Base-by-base conservation (phyloP, 2,329 filamentous ascomycete species). In the Curvularia sp. region DNA sequence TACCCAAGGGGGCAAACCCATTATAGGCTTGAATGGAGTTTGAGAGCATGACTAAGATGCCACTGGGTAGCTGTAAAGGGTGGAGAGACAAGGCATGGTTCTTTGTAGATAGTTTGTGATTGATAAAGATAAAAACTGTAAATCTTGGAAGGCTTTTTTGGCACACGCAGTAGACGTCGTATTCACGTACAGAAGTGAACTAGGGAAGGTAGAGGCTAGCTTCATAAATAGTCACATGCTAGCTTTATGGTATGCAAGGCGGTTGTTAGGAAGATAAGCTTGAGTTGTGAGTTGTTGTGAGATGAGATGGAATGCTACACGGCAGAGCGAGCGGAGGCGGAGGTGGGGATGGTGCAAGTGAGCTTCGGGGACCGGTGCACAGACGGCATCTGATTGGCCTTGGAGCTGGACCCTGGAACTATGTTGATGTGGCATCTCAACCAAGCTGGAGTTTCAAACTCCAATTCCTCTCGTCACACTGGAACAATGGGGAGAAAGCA, bases 401-500 rank as follows among this genome's bases (percentile, higher is more conserved):
- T 20, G 31, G 38, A n/a, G 22, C 1, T 50, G 60, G 64, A 65
- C 62, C 62, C 63, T 66, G 47, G 49, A 65, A 62, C 50, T 62
- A 43, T 55, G 64, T 58, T 54, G 43, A 62, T 53, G 71, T 74
- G 67, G 67, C 70, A 69, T 58, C 55, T 60, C 62, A 62, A 39
- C 46, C 53, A 46, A 57, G 47, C 39, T 51, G 49, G 49, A 52
- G 56, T 58, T 57, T 61, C 59, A 57, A 71, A 67, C 64, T 70
- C 43, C 67, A 68, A 69, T 68, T 67, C 56, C 60, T 53, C 54
- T 50, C 60, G 48, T 50, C 49, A 61, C 50, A 49, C 42, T 50
- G 47, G 22, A 58, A 71, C 64, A 64, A 76, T 76, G 74, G 73
- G 74, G 60, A 69, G 63, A 62, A 64, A 63, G 57, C 67, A 64